phyloP scores from a whole-genome alignment of 2,329 filamentous ascomycete genomes.

The Chrysoporthe cubensis region DNA sequence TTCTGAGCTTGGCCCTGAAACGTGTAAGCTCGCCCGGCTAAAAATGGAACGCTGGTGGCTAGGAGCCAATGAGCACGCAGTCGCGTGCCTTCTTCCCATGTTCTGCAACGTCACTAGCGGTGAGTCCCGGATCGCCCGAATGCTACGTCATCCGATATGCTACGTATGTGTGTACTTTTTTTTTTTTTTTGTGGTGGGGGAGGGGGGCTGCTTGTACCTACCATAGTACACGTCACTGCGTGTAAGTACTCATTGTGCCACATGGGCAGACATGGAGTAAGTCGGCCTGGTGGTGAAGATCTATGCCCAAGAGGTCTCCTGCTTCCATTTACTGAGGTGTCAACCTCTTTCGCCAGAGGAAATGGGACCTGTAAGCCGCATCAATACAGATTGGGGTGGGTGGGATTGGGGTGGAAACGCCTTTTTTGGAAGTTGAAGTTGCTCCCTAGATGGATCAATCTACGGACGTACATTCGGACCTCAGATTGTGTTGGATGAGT shows the following conservation, averaged over 20 bases:
- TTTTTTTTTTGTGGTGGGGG: background rate
- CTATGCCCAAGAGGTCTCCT: too few relatives aligned
- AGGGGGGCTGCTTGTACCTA: background rate
- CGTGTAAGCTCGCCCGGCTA: slow-evolving; percentile 11
- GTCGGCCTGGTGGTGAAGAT: too few relatives aligned
- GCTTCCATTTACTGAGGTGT: background rate
- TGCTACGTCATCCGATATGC: background rate
- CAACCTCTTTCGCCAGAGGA: background rate
- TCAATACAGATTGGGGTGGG: too few relatives aligned
- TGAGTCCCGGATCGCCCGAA: slow-evolving; percentile 8
- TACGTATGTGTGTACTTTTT: background rate
- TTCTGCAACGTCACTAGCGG: slow-evolving; percentile 7
- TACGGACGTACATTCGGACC: too few relatives aligned
- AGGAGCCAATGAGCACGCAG: background rate
- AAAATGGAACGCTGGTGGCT: background rate
- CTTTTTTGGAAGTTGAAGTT: too few relatives aligned
- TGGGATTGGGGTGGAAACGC: too few relatives aligned
- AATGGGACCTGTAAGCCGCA: too few relatives aligned
- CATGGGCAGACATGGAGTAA: too few relatives aligned
- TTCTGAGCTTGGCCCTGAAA: background rate
- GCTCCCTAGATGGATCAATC: too few relatives aligned
- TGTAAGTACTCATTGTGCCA: too few relatives aligned
- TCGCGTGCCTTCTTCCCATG: slow-evolving; percentile 16
- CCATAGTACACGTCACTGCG: background rate
- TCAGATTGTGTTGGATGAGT: too few relatives aligned